Percentiles rank a stretch among this genome's conserved stretches.
phyloP scores from a whole-genome alignment of 2,329 filamentous ascomycete species.

The Pezicula rhizophila region DNA sequence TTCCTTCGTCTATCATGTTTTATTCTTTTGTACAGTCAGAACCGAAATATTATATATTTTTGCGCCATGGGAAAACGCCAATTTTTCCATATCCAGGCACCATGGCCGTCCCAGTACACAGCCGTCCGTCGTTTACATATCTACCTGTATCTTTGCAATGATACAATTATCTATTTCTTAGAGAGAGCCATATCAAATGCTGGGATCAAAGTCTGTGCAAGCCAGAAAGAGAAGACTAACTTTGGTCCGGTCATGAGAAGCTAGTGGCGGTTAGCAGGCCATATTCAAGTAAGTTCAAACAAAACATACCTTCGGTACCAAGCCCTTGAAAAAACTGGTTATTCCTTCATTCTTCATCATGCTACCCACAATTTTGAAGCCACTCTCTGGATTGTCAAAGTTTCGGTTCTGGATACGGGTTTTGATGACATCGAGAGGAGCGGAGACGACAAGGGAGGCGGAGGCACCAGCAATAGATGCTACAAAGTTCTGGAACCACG shows the following conservation, averaged over 20 bases:
- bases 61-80: too few relatives aligned
- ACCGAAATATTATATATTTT: too few relatives aligned
- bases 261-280: slow-evolving; percentile 32
- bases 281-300: not conserved
- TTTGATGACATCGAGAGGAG: slow-evolving; percentile 95
- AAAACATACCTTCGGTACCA: slow-evolving; percentile 72
- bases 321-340: slow-evolving; percentile 90
- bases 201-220: slow-evolving; percentile 95
- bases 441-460: slow-evolving; percentile 92
- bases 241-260: slow-evolving; percentile 98
- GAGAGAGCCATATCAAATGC: slow-evolving; percentile 63
- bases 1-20: too few relatives aligned
- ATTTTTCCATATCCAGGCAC: not conserved
- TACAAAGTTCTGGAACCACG: slow-evolving; percentile 94
- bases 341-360: slow-evolving; percentile 90
- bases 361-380: slow-evolving; percentile 83
- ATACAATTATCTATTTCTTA: slow-evolving; percentile 16
- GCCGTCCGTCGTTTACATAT: slow-evolving; percentile 8
- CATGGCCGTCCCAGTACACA: not conserved
- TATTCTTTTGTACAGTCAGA: too few relatives aligned
- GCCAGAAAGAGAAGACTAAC: slow-evolving; percentile 99
- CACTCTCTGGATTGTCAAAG: slow-evolving; percentile 95
- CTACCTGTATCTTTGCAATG: slow-evolving; percentile 1
- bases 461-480: slow-evolving; percentile 93
- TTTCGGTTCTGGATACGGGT: slow-evolving; percentile 97